Percentiles rank a stretch among this genome's conserved stretches.
Evolutionary conservation across 352 stramenopile species (phyloP).

Genomic region (Phytopythium oedochilum): DNA sequence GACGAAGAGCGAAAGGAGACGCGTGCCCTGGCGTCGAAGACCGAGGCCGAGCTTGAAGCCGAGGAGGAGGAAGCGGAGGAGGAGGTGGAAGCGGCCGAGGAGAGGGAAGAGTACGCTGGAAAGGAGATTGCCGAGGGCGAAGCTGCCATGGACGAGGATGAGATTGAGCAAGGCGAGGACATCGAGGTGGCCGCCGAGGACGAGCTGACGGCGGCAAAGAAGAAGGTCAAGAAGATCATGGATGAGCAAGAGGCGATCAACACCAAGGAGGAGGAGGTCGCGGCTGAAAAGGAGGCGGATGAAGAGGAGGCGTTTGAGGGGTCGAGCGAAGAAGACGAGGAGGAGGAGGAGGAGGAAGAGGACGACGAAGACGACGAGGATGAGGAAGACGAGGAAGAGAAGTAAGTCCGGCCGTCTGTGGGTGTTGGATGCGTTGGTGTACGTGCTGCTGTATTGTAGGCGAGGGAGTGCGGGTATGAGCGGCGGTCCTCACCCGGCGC

Average conservation of each 20-base stretch:
- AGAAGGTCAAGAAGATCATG: conserved; percentile 3
- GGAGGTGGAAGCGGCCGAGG: conserved; percentile 2
- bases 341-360: not conserved
- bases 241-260: conserved; percentile 4
- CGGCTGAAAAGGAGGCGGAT: not conserved
- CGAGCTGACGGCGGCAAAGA: conserved; percentile 2
- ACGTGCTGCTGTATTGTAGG: conserved; percentile 7
- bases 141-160: not conserved
- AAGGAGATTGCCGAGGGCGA: conserved; percentile 6
- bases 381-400: not conserved
- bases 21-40: conserved; percentile 1
- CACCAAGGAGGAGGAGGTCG: not conserved
- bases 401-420: not conserved
- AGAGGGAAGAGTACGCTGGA: conserved; percentile 2
- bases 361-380: not conserved
- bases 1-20: not conserved
- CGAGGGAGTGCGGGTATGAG: not conserved
- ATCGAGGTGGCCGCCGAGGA: not conserved
- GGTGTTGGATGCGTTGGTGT: not conserved
- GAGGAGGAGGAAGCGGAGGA: conserved; percentile 4
- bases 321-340: not conserved
- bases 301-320: conserved; percentile 1
- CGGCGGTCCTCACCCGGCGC: not conserved
- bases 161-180: conserved; percentile 6
- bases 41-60: conserved; percentile 1